Evolutionary conservation across 2,329 filamentous ascomycete species (phyloP), one percentile per base, ranked within the genome.

Genomic region (Calycina marina): DNA sequence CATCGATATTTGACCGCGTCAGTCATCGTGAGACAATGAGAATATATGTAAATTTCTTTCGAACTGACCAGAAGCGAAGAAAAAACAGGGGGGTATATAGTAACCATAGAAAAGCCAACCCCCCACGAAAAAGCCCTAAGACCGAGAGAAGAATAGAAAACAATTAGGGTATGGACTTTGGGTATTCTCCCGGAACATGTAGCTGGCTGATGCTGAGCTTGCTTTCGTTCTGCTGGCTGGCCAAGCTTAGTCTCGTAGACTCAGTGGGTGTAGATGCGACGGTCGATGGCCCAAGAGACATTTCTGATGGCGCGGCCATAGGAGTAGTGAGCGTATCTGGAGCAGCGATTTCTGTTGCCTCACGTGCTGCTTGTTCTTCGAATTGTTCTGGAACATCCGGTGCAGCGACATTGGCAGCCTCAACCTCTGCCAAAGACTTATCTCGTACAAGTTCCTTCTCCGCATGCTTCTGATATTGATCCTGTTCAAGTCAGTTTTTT

Each of bases 171-270:
- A n/a, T n/a, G 6, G 9, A 18, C 20, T 26, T 39, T 3, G 50
- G 50, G 34, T 35, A 53, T 27, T 50, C 50, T 3, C 50, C 50
- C 3, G 50, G 50, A 25, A 53, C 41, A 36, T 53, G 50, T 10
- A 53, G 39, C 22, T 51, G 42, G 14, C 42, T 46, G 18, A 52
- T 45, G 27, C 42, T 51, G 25, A 39, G 32, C 4, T 40, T 43
- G 26, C 46, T 50, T 8, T 40, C 30, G 34, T 50, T 43, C 20
- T 45, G 42, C 11, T 42, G 43, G 9, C 41, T 39, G 15, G 43
- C 39, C 9, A 49, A 31, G 8, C 31, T 27, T 14, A 48, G 48
- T 25, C 43, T 31, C n/a, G 18, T 14, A 15, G 25, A 12, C 11
- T 41, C 42, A 10, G 40, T 36, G 11, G 39, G 12, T 24, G n/a